Conservation (phyloP, 2,329 filamentous ascomycete species). For the Aspergillus oerlinghausenensis region DNA sequence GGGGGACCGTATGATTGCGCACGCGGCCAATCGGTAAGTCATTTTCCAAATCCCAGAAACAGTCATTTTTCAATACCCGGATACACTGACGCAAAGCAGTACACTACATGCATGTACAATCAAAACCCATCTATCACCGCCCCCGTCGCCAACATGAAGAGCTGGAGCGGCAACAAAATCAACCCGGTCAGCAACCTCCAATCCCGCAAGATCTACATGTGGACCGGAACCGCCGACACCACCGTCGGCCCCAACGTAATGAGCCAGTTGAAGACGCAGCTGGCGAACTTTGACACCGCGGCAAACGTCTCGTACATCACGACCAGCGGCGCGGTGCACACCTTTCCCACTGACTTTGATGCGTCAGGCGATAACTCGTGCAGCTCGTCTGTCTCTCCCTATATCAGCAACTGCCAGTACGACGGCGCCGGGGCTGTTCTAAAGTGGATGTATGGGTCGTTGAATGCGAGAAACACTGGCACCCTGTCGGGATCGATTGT, state of each 20-base stretch:
- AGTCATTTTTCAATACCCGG: neutral
- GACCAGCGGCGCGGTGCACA: conserved; percentile 13
- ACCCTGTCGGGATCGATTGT: conserved; percentile 6
- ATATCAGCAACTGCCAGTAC: conserved; percentile 16
- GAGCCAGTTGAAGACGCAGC: conserved; percentile 11
- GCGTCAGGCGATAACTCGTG: conserved; percentile 13
- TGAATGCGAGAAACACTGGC: conserved; percentile 9
- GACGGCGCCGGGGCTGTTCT: conserved; percentile 16
- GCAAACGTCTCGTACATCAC: conserved; percentile 11
- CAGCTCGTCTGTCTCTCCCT: conserved; percentile 6
- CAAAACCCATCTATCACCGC: conserved; percentile 10
- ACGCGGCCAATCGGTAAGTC: conserved; percentile 2
- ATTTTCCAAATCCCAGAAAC: neutral
- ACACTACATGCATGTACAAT: conserved; percentile 16
- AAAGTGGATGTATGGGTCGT: conserved; percentile 11
- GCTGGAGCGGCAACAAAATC: conserved; percentile 14
- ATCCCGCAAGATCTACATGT: conserved; percentile 14
- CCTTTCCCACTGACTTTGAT: conserved; percentile 16
- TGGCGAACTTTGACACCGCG: conserved; percentile 7
- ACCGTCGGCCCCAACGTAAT: conserved; percentile 16
- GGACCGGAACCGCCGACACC: conserved; percentile 10
- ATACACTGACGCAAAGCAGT: neutral
- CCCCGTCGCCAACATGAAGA: conserved; percentile 13
- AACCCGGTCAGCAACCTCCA: conserved; percentile 7
- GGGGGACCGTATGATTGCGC: conserved; percentile 16